phyloP scores from a whole-genome alignment of 208 protist species.

The Strigomonas culicis region DNA sequence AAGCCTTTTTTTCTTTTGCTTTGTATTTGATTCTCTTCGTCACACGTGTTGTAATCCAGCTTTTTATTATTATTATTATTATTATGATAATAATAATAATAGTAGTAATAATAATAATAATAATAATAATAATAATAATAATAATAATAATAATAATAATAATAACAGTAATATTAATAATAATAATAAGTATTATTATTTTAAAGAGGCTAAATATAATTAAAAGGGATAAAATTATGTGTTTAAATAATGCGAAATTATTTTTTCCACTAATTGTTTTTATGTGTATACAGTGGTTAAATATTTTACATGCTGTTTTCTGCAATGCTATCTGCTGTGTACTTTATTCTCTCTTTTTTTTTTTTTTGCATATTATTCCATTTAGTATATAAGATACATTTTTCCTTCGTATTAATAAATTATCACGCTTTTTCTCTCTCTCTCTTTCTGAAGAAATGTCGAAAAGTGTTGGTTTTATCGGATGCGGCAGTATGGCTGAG shows the following conservation, averaged over 20 bases:
- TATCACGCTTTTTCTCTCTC: neutral
- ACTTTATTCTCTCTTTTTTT: neutral
- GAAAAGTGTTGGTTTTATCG: constrained; percentile 86
- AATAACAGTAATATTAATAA: neutral
- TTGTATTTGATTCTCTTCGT: too few species aligned
- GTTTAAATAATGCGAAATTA: too few species aligned
- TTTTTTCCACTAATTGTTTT: too few species aligned
- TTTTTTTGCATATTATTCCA: neutral
- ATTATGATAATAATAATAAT: too few species aligned
- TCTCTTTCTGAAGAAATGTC: constrained; percentile 6
- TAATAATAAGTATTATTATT: constrained; percentile 1
- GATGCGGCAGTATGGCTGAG: constrained; percentile 92
- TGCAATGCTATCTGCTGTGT: neutral
- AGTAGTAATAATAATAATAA: too few species aligned
- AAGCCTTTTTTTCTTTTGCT: neutral
- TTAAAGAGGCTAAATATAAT: neutral
- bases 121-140: too few species aligned
- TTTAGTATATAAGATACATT: neutral
- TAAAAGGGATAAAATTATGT: too few species aligned
- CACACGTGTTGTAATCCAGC: too few species aligned
- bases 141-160: too few species aligned
- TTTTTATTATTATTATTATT: too few species aligned
- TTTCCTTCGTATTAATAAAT: neutral
- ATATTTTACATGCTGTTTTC: too few species aligned
- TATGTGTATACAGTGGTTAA: too few species aligned